Evolutionary conservation across 306 rosid species (phyloP), one percentile per base, ranked within the genome.

Genomic region (Vigna mungo): DNA sequence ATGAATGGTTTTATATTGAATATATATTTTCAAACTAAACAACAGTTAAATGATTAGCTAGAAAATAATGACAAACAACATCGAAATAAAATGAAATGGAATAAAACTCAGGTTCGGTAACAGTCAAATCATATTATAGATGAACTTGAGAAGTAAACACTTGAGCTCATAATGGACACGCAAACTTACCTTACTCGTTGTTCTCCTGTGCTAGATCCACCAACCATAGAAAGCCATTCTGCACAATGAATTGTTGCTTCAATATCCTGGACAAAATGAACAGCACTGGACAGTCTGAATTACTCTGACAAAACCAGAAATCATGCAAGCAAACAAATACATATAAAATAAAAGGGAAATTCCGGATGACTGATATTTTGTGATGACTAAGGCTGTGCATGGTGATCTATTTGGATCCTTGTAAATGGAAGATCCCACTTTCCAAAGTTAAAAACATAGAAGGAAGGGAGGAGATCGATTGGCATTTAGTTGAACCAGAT

Each of bases 211-310:
- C 94, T 92, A 46, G 99, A 92, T 79, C 99, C 99, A 83, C 99
- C 99, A 63, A 92, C 97, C 78, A 95, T 89, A 80, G 91, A 92
- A 77, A 95, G 97, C 99, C 99, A 95, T 81, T 95, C 99, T 76
- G 97, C 97, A 90, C 97, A 95, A 89, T 95, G 99, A 90, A 95
- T 92, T 75, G 99, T 89, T 60, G 93, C 92, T 87, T 95, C 99
- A 85, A 95, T 95, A 86, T 95, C 99, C 99, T 95, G 91, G 77
- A 86, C 66, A 84, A 61, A 77, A 85, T 58, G 81, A 85, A 74
- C 71, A 82, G 82, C 78, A 77, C 73, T 75, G 60, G 78, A 76
- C 74, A 74, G 61, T 78, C 76, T 87, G 81, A 88, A 86, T 79
- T 71, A 69, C 76, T 76, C 85, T 74, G 74, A 82, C 51, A 59